Conservation (phyloP, 805 yeast genomes). For the Yarrowia sp. region DNA sequence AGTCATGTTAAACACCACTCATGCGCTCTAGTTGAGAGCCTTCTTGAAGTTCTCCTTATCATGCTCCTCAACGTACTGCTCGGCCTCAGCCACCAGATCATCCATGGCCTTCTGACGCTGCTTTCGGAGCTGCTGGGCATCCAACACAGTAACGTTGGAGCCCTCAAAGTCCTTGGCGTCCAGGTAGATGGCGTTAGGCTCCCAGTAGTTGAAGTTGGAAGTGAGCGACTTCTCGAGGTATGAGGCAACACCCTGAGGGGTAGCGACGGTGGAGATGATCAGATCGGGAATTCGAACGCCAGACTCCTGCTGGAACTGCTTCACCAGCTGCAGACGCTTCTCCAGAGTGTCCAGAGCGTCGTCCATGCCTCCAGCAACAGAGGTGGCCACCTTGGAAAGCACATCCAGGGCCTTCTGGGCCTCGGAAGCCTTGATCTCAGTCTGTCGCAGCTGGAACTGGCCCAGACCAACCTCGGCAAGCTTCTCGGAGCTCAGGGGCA, state of each 20-base stretch:
- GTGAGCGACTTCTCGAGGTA: constrained; percentile 53
- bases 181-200: constrained; percentile 77
- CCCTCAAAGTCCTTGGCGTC: constrained; percentile 62
- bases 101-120: constrained; percentile 57
- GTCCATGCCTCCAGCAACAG: constrained; percentile 10
- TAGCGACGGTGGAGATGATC: constrained; percentile 54
- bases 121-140: constrained; percentile 57
- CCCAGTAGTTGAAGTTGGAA: constrained; percentile 62
- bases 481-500: constrained; percentile 41
- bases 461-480: constrained; percentile 9
- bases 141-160: constrained; percentile 57
- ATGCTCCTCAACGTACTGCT: constrained; percentile 47
- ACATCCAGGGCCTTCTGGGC: constrained; percentile 20
- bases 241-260: constrained; percentile 52
- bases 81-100: constrained; percentile 58
- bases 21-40: constrained; percentile 39
- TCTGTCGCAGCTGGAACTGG: constrained; percentile 11
- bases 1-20: no score
- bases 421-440: constrained; percentile 38
- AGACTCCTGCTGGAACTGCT: constrained; percentile 57
- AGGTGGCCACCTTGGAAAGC: constrained; percentile 7
- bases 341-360: constrained; percentile 50
- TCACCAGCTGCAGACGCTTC: constrained; percentile 59
- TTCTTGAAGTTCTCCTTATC: constrained; percentile 45
- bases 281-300: constrained; percentile 64